Evolutionary conservation across 768 basidiomycete species (phyloP), one percentile per base, ranked within the genome.

Genomic region (Pisolithus sp.): DNA sequence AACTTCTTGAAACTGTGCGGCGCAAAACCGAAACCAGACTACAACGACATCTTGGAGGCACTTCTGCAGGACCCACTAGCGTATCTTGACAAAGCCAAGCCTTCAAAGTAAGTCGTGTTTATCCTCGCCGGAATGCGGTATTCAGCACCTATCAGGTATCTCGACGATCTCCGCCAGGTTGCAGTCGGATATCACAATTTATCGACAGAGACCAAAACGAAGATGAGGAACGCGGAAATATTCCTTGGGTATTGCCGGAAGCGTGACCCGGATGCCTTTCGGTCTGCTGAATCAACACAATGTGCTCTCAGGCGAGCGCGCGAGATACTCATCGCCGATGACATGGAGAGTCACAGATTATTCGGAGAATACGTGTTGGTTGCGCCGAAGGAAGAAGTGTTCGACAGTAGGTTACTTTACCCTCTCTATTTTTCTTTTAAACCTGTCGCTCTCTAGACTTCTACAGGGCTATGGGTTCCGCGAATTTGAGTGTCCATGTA

Each of bases 361-460:
- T 93, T 93, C 62, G 83, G 83, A 8, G 80, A 82, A 37, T 73
- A 75, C 4, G 68, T 93, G 6, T 88, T 82, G 58, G 77, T 76
- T 13, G 86, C 86, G 6, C 86, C 88, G 1, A 87, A 93, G 65
- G 93, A 96, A 65, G 90, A 93, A 58, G 74, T 89, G 3, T 74
- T 96, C 5, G 93, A 96, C 81, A 80, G 83, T 87, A 53, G 51
- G 56, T 9, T 24, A 5, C n/a, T n/a, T 18, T 10, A 26, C 17
- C 30, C 30, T 12, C 30, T 12, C 30, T 30, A 7, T 30, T 30
- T 30, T 10, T 30, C 9, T 20, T 12, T 10, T 20, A 18, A n/a
- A 15, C 6, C 17, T 24, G n/a, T 26, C 34, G 5, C 9, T 6
- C 34, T 13, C 45, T 49, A 85, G 86, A 69, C 2, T 86, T 95